Evolutionary conservation across 208 protist species (phyloP).

Genomic region (Acanthamoeba castellanii): DNA sequence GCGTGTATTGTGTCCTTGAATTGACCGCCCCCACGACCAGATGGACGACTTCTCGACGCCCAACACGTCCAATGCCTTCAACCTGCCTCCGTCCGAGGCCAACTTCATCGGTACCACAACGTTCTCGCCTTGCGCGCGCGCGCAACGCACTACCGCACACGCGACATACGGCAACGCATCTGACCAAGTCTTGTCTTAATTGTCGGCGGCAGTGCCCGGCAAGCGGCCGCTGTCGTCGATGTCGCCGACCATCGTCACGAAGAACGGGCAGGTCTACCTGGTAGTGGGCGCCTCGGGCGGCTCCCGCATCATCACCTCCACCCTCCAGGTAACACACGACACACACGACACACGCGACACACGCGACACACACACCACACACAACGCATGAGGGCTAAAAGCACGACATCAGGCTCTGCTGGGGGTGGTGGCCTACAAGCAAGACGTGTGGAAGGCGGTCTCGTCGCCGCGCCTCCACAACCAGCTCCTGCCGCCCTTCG

Average conservation of each 20-base stretch:
- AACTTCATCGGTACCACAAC: slow-evolving; percentile 80
- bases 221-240: slow-evolving; percentile 87
- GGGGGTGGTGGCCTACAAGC: slow-evolving; percentile 50
- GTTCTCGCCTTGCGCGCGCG: neutral
- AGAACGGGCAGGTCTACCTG: slow-evolving; percentile 68
- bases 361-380: neutral
- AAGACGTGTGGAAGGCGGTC: slow-evolving; percentile 26
- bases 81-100: slow-evolving; percentile 78
- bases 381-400: too few relatives aligned
- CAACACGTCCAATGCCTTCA: slow-evolving; percentile 82
- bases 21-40: neutral
- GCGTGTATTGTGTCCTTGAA: too few relatives aligned
- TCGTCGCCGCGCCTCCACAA: slow-evolving; percentile 51
- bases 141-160: too few relatives aligned
- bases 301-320: slow-evolving; percentile 81
- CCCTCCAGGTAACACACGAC: neutral
- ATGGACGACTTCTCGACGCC: slow-evolving; percentile 87
- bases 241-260: slow-evolving; percentile 84
- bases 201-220: slow-evolving; percentile 73
- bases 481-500: slow-evolving; percentile 42
- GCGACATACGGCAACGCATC: too few relatives aligned
- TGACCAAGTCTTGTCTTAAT: neutral
- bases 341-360: neutral
- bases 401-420: neutral
- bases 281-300: slow-evolving; percentile 82